Base-by-base conservation (phyloP, 192 early-diverging fungal species). In the Gamsiella multidivaricata region DNA sequence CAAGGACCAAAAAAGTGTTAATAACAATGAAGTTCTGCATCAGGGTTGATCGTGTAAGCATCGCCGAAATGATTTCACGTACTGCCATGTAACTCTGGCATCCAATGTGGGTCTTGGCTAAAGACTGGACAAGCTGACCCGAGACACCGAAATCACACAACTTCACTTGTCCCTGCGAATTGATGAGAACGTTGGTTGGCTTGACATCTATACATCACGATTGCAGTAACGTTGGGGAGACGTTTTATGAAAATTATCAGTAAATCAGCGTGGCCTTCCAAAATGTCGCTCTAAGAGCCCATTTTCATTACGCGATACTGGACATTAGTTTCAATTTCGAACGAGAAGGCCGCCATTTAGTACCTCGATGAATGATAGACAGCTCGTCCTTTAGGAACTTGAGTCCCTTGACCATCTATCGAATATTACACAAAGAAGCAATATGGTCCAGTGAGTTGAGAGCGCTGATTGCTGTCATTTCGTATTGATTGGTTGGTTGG, bases 61-160 rank as follows among this genome's bases (percentile, higher is more conserved):
- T n/a, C n/a, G n/a, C n/a, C 17, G 15, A 52, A 7, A 26, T 41
- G 12, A 9, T 63, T 31, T 6, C 5, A 83, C 86, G 49, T 84
- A 93, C 91, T 12, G 95, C 94, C 95, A 98, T 96, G 70, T 97
- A 97, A 73, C 91, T 93, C 80, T 97, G 93, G 63, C 94, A 96
- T 15, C 96, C 97, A 42, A 96, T 92, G 70, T 96, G 92, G 2
- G 95, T 98, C 79, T 94, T 95, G 39, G 96, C 97, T 75, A 94
- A 81, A 14, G 94, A 97, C 71, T 94, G 89, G 37, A 88, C 88
- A 26, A 96, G 82, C 75, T 97, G 91, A 31, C 95, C 95, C 18
- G 93, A 94, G 0, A 98, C 96, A 52, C 97, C 97, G 86, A 98
- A 98, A 79, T 98, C 97, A 82, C 94, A 95, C 31, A 98, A 82